These are phyloP conservation scores for Aspergillus pseudoglaucus DNA, from an alignment of 2,329 filamentous ascomycete species.

Conservation along the genomic window DNA sequence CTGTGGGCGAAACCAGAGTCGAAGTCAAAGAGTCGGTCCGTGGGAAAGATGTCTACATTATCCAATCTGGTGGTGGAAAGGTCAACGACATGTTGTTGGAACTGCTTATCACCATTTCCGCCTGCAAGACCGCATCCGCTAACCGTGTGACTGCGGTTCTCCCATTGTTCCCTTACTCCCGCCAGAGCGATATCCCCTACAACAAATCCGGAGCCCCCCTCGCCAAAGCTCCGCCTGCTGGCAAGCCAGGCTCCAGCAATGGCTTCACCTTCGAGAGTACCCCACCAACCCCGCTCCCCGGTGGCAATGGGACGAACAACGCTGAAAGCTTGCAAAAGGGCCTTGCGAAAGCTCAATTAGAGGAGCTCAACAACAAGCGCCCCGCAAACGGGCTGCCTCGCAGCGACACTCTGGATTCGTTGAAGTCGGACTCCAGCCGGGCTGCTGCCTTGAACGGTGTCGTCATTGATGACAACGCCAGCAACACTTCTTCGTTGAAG, in stretches of 20 bases:
- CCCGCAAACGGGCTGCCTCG: slow-evolving; percentile 35
- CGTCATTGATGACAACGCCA: slow-evolving; percentile 57
- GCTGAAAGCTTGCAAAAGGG: slow-evolving; percentile 65
- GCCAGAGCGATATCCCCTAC: slow-evolving; percentile 94
- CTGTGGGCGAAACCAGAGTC: slow-evolving; percentile 87
- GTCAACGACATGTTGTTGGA: slow-evolving; percentile 97
- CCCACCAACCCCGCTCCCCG: slow-evolving; percentile 74
- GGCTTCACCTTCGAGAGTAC: slow-evolving; percentile 83
- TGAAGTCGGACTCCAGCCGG: slow-evolving; percentile 25
- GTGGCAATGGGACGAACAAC: slow-evolving; percentile 59
- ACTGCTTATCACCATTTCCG: slow-evolving; percentile 95
- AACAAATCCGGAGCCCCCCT: slow-evolving; percentile 91
- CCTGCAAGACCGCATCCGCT: slow-evolving; percentile 90
- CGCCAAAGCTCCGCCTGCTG: slow-evolving; percentile 54
- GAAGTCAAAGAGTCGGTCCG: slow-evolving; percentile 95
- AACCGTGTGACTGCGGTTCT: slow-evolving; percentile 89
- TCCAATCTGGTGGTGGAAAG: slow-evolving; percentile 85
- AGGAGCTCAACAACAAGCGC: slow-evolving; percentile 42
- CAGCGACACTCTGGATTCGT: slow-evolving; percentile 33
- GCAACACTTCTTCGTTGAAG: slow-evolving; percentile 47
- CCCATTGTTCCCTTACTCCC: slow-evolving; percentile 91
- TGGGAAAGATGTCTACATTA: slow-evolving; percentile 97
- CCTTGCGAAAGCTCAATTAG: slow-evolving; percentile 61
- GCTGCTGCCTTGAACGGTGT: slow-evolving; percentile 32
- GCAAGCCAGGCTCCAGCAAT: slow-evolving; percentile 39